Base-by-base conservation (phyloP, 495 filamentous ascomycete genomes). In the Podospora pseudoanserina region DNA sequence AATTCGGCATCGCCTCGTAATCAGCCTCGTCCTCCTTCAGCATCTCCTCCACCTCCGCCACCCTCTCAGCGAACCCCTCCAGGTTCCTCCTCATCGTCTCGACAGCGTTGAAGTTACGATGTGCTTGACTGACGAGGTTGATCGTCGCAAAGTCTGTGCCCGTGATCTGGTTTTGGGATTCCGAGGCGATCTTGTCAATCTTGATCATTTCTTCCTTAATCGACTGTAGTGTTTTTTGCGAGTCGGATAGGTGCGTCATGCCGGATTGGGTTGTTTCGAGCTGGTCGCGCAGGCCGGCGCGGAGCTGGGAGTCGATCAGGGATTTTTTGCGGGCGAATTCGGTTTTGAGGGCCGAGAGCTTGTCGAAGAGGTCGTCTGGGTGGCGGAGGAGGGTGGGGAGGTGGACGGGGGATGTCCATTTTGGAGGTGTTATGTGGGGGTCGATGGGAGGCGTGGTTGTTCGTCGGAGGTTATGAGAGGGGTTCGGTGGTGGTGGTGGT, bases 171-270 rank as follows among this genome's bases (percentile, higher is more conserved):
- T 91, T 89, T 81, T 98, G 94, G 62, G 92, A 91, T 77, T 98
- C 96, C 68, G 92, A 91, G 80, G 95, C 98, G 63, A 99, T 86
- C 83, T 93, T 94, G 79, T 98, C 96, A 77, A 99, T 97, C 79
- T 95, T 95, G 83, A 93, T 90, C 84, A 99, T 94, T 82, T 98
- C 95, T 73, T 98, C 96, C 78, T 94, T 94, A 73, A 97, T 97
- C 69, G 88, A 86, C 68, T 91, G 88, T 15, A 98, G 89, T 61
- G 90, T 91, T 71, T 92, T 88, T 78, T 97, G 93, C 62, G 92
- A 93, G 78, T 97, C 92, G 55, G 85, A 86, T 67, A 99, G 88
- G 49, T 88, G 87, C 66, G 82, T 88, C 86, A 99, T 97, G 75
- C 96, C 95, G 62, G 88, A 84, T 80, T 97, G 93, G 20, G 96